Evolutionary conservation across 2,329 filamentous ascomycete genomes (phyloP).

Genomic region (Clonostachys rosea): DNA sequence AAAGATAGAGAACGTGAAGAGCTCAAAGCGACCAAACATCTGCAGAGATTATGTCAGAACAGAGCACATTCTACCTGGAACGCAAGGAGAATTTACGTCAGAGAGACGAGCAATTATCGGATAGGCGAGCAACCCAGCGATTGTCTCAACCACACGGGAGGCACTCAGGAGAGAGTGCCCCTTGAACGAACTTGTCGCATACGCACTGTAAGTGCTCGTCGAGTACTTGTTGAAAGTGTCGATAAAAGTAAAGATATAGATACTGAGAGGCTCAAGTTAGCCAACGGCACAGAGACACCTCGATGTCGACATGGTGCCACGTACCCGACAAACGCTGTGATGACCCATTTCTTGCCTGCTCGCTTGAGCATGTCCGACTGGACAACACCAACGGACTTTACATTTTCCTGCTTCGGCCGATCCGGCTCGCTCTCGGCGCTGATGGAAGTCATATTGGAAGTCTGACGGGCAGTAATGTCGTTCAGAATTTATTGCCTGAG

Average conservation of each 20-base stretch:
- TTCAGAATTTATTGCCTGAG: no score
- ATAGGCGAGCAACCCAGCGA: slow-evolving; percentile 47
- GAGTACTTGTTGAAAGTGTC: slow-evolving; percentile 21
- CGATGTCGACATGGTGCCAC: no score
- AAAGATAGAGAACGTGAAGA: slow-evolving; percentile 32
- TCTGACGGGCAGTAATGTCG: no score
- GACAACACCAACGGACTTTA: no score
- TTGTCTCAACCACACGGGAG: slow-evolving; percentile 39
- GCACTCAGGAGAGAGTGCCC: slow-evolving; percentile 43
- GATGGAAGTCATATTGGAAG: no score
- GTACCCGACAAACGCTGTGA: no score
- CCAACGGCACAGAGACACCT: no score
- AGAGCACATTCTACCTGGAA: neutral
- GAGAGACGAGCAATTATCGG: slow-evolving; percentile 57
- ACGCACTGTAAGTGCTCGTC: slow-evolving; percentile 21
- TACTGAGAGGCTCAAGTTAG: slow-evolving; percentile 5
- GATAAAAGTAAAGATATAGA: slow-evolving; percentile 22
- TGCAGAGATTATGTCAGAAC: slow-evolving; percentile 3
- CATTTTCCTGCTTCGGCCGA: no score
- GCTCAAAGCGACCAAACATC: slow-evolving; percentile 52
- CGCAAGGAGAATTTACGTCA: slow-evolving; percentile 24
- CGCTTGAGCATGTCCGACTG: no score
- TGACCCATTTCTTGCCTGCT: no score
- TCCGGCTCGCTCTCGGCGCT: no score
- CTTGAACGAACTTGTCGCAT: slow-evolving; percentile 30